These are phyloP conservation scores for Xylariaceae sp. DNA, from an alignment of 2,329 filamentous ascomycete genomes.

Conservation along the genomic window DNA sequence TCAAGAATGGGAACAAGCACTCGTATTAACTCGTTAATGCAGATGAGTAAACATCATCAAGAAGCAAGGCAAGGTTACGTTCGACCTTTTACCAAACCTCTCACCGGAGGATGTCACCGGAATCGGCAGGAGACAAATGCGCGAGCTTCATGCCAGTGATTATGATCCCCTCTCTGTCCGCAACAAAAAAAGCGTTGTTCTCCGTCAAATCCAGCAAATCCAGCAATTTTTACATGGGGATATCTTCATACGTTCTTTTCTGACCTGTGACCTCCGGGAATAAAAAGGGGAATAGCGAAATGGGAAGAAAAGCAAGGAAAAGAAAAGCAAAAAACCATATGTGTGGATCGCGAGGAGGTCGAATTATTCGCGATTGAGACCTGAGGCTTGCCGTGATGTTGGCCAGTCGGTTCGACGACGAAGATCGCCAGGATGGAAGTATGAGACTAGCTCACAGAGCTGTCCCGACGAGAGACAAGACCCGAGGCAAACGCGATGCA, in stretches of 20 bases:
- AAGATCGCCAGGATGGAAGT: too few relatives aligned
- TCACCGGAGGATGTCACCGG: too few relatives aligned
- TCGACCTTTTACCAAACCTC: too few relatives aligned
- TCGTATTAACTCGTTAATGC: background rate
- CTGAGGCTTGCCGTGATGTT: constrained; percentile 11
- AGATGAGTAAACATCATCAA: too few relatives aligned
- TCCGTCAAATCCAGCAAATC: background rate
- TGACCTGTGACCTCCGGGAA: background rate
- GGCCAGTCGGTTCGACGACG: background rate
- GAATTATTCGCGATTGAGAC: constrained; percentile 13
- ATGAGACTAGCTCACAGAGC: background rate
- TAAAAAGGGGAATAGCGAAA: background rate
- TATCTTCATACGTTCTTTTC: background rate
- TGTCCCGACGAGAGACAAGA: constrained; percentile 4
- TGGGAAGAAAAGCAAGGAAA: background rate
- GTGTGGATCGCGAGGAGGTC: constrained; percentile 8
- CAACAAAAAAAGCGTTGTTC: too few relatives aligned
- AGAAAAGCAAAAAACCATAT: background rate
- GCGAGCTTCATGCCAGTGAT: too few relatives aligned
- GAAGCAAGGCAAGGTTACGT: too few relatives aligned
- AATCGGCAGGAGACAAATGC: too few relatives aligned
- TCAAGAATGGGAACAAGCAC: constrained; percentile 5
- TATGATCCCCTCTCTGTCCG: too few relatives aligned
- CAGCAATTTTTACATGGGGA: background rate
- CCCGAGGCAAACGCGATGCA: constrained; percentile 14